phyloP scores from a whole-genome alignment of 2,329 filamentous ascomycete genomes.

The Annulohypoxylon truncatum region DNA sequence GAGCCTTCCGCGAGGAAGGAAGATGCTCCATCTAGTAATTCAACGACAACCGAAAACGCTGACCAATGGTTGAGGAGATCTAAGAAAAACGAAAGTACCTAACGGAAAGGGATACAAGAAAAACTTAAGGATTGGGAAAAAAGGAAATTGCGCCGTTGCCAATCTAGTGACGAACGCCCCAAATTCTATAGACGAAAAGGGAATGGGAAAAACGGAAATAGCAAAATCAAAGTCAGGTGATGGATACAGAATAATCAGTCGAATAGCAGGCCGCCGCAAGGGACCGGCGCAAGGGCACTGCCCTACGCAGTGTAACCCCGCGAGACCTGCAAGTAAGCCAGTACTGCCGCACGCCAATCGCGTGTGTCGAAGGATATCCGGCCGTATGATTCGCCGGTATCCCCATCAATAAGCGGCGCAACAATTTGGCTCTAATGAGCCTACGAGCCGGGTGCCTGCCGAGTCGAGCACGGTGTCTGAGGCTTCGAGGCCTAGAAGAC shows the following conservation, averaged over 20 bases:
- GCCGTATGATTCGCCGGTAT: slow-evolving; percentile 3
- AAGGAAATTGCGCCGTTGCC: slow-evolving; percentile 5
- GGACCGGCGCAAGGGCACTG: slow-evolving; percentile 18
- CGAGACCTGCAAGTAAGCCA: slow-evolving; percentile 28
- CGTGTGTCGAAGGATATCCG: slow-evolving; percentile 2
- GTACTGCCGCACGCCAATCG: slow-evolving; percentile 26
- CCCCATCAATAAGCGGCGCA: slow-evolving; percentile 21
- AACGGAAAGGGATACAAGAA: not conserved
- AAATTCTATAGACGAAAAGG: slow-evolving; percentile 18
- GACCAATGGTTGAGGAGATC: not conserved
- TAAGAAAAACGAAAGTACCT: not conserved
- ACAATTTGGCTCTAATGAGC: not conserved
- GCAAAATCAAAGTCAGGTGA: slow-evolving; percentile 11
- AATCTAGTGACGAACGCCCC: slow-evolving; percentile 9
- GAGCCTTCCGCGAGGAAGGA: slow-evolving; percentile 38
- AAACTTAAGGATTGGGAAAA: not conserved
- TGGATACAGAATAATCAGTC: slow-evolving; percentile 3
- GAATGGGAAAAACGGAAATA: slow-evolving; percentile 14
- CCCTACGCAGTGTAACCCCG: slow-evolving; percentile 22
- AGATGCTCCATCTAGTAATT: slow-evolving; percentile 34
- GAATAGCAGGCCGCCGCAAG: slow-evolving; percentile 13
- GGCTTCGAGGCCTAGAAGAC: slow-evolving; percentile 3
- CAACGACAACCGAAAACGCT: slow-evolving; percentile 14
- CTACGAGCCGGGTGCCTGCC: slow-evolving; percentile 1
- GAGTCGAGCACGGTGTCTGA: not conserved